Conservation (phyloP, 2,329 filamentous ascomycete species). For the Scortechinia acanthostroma region DNA sequence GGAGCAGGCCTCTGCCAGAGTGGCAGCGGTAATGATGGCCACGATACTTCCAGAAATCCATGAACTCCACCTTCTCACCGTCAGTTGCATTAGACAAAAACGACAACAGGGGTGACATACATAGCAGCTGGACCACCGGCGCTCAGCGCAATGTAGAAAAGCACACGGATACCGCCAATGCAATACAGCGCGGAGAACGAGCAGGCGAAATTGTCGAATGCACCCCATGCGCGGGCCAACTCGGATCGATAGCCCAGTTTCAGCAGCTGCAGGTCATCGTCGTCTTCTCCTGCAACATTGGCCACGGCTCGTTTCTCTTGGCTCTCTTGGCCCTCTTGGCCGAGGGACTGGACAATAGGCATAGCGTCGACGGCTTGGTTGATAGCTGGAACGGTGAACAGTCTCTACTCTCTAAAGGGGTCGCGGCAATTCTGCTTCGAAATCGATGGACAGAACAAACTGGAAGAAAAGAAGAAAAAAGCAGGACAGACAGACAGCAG, state of each 20-base stretch:
- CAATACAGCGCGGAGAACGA: slow-evolving; percentile 15
- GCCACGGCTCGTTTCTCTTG: no score
- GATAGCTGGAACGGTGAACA: no score
- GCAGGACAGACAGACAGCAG: no score
- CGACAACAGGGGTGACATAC: background rate
- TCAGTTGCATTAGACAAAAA: background rate
- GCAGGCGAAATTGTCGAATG: slow-evolving; percentile 14
- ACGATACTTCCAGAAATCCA: slow-evolving; percentile 6
- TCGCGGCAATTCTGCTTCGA: no score
- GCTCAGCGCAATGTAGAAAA: slow-evolving; percentile 16
- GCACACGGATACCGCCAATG: slow-evolving; percentile 15
- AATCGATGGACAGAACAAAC: no score
- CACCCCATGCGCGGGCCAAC: slow-evolving; percentile 12
- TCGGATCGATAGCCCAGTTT: slow-evolving; percentile 14
- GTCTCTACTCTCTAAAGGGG: no score
- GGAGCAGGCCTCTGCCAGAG: slow-evolving; percentile 18
- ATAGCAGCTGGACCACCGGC: slow-evolving; percentile 11
- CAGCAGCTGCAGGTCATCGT: slow-evolving; percentile 13
- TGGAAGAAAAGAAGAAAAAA: no score
- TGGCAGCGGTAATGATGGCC: slow-evolving; percentile 14
- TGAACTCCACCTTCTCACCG: slow-evolving; percentile 4
- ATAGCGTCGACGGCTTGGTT: no score
- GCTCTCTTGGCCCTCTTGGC: no score
- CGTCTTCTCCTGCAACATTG: no score
- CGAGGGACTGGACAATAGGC: no score